Evolutionary conservation across 1,139 yeast genomes (phyloP), one percentile per base, ranked within the genome.

Genomic region (Arxiozyma slooffiae): DNA sequence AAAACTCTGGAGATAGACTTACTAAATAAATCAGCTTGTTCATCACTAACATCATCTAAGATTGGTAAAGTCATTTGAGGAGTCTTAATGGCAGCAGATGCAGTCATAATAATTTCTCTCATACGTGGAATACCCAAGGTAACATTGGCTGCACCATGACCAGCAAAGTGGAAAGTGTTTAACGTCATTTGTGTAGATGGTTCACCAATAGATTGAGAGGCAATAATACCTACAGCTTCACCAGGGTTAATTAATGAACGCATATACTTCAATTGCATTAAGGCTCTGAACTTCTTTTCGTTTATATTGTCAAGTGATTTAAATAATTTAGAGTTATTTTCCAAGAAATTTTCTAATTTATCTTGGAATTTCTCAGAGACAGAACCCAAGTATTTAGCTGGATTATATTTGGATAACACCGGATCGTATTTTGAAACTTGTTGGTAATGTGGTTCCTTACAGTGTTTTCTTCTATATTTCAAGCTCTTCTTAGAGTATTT

Each of bases 121-220:
- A 94, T 84, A 81, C 99, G 96, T 47, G 99, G 99, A 67, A 94
- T 94, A 85, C 99, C 99, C 66, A 94, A 78, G 1, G 99, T 94
- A 59, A 94, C 99, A 71, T 94, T 94, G 48, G 98, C 98, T 53
- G 98, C 99, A 80, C 99, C 99, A 74, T 94, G 98, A 69, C 99
- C 99, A 61, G 99, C 99, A 66, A 94, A 94, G 75, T 94, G 99
- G 95, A 94, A 94, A 50, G 99, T 94, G 71, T 94, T 94, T 66
- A 94, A 79, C 21, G 99, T 94, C 99, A 94, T 94, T 75, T 94
- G 99, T 7, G 99, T 94, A 4, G 97, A 89, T 48, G 99, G 99
- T 72, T 94, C 99, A 73, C 99, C 99, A 67, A 94, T 84, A 51
- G 97, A 90, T 72, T 94, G 97, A 41, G 97, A 86, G 9, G 98